phyloP scores from a whole-genome alignment of 148 eudicot genomes.

The Mesembryanthemum crystallinum region DNA sequence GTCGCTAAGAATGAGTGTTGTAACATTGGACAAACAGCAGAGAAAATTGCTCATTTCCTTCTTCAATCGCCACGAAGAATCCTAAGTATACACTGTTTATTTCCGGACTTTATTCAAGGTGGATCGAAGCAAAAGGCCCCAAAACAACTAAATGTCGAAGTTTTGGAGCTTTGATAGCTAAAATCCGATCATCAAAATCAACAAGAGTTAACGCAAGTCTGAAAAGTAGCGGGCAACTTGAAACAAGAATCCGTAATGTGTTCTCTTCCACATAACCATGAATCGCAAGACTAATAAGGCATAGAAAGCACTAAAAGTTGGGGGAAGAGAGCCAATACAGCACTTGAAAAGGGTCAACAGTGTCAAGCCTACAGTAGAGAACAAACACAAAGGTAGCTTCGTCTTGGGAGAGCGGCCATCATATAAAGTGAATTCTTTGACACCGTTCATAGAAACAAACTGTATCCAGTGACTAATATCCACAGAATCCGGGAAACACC shows the following conservation, averaged over 20 bases:
- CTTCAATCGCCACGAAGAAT: not conserved
- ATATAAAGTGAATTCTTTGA: slow-evolving; percentile 3
- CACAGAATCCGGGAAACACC: not conserved
- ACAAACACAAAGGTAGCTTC: slow-evolving; percentile 20
- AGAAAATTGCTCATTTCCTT: not conserved
- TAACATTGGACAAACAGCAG: no score
- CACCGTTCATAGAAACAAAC: not conserved
- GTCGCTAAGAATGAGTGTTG: not conserved
- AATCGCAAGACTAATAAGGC: slow-evolving; percentile 5
- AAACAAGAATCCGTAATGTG: not conserved
- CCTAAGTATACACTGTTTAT: not conserved
- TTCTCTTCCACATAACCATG: not conserved
- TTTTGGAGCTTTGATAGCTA: slow-evolving; percentile 4
- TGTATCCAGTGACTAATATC: slow-evolving; percentile 17
- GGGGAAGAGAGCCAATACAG: not conserved
- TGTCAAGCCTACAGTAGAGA: slow-evolving; percentile 15
- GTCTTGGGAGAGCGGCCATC: not conserved
- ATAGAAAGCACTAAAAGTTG: slow-evolving; percentile 13
- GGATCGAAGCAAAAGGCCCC: not conserved
- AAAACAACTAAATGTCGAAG: slow-evolving; percentile 3
- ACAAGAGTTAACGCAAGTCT: no score
- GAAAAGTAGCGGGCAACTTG: not conserved
- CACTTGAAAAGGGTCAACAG: not conserved
- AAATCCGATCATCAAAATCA: not conserved
- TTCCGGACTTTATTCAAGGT: not conserved